Evolutionary conservation across 352 stramenopile species (phyloP).

Genomic region (Globisporangium nagaii): DNA sequence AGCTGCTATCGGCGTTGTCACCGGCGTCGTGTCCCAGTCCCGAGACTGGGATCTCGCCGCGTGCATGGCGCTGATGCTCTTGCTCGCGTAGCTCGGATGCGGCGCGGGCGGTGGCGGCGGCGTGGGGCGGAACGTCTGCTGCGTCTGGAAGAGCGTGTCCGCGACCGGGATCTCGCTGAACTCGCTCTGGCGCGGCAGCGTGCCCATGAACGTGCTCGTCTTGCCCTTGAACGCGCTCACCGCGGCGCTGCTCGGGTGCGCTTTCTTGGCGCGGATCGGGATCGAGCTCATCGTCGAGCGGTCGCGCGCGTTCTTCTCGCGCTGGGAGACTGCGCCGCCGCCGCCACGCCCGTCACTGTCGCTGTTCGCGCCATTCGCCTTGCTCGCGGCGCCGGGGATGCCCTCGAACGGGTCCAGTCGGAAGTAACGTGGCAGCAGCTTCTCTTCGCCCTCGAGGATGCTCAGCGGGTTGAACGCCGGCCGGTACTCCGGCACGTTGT

Average conservation of each 20-base stretch:
- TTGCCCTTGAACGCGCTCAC: conserved; percentile 17
- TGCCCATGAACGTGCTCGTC: conserved; percentile 53
- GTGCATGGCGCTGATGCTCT: conserved; percentile 5
- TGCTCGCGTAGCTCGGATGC: conserved; percentile 15
- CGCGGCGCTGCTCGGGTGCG: not conserved
- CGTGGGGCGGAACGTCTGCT: conserved; percentile 19
- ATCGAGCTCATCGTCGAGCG: conserved; percentile 5
- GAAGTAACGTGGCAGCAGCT: conserved; percentile 65
- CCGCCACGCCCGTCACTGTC: not conserved
- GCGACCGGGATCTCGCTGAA: conserved; percentile 47
- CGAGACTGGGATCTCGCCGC: too few relatives aligned
- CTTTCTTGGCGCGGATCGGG: conserved; percentile 1
- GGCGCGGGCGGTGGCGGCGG: conserved; percentile 5
- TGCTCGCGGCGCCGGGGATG: conserved; percentile 8
- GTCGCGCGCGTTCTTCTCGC: conserved; percentile 5
- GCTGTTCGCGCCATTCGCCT: not conserved
- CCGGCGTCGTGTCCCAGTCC: too few relatives aligned
- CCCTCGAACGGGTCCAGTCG: conserved; percentile 34
- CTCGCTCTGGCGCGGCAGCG: conserved; percentile 43
- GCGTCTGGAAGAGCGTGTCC: conserved; percentile 42
- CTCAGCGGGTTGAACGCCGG: conserved; percentile 65
- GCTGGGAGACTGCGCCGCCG: not conserved
- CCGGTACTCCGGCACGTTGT: conserved; percentile 67
- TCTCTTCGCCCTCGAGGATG: conserved; percentile 63
- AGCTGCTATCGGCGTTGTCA: too few relatives aligned